These are phyloP conservation scores for Spathaspora arborariae DNA, from an alignment of 805 yeast genomes.

Conservation along the genomic window DNA sequence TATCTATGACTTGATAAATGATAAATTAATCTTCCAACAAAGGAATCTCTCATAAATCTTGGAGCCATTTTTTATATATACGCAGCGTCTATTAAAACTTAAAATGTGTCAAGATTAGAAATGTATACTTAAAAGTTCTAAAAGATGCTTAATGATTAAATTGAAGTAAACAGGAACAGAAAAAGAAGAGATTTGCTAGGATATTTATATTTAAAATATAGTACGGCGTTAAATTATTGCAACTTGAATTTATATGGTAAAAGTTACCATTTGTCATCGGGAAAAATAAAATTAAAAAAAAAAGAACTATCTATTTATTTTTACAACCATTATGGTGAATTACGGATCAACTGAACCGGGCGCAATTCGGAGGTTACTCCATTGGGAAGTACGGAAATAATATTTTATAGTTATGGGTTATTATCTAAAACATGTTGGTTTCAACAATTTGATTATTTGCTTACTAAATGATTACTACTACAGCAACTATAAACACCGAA, in stretches of 20 bases:
- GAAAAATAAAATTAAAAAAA: neutral
- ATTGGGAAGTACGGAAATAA: neutral
- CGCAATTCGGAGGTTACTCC: neutral
- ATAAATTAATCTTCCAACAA: conserved; percentile 26
- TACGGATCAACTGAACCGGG: neutral
- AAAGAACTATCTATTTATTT: no score
- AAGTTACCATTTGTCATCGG: neutral
- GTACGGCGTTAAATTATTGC: neutral
- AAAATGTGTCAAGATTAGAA: neutral
- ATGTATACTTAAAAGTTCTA: neutral
- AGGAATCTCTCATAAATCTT: conserved; percentile 26
- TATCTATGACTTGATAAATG: conserved; percentile 23
- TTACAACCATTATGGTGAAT: neutral
- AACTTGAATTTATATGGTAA: neutral
- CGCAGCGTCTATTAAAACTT: neutral
- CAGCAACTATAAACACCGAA: neutral
- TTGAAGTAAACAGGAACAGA: neutral
- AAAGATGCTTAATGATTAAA: neutral
- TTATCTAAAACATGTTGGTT: neutral
- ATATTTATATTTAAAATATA: neutral
- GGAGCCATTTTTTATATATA: conserved; percentile 2
- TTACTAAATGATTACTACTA: neutral
- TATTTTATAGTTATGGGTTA: neutral
- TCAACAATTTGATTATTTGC: neutral
- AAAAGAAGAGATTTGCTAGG: neutral